These are phyloP conservation scores for Chytridium lagenaria DNA, from an alignment of 371 early-diverging fungal genomes.

Conservation along the genomic window DNA sequence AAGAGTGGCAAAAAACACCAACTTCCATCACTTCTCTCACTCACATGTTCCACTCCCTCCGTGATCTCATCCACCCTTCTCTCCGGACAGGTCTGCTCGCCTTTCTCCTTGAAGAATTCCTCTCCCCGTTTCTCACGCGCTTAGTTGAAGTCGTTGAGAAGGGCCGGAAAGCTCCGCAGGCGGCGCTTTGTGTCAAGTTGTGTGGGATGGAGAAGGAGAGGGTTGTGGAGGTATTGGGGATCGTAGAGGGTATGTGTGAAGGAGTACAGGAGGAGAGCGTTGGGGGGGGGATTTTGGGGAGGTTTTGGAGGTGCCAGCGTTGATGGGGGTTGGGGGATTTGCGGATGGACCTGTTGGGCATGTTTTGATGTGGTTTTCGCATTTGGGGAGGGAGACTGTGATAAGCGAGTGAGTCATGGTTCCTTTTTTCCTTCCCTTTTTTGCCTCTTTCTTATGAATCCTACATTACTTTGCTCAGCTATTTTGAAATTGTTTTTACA, in stretches of 20 bases:
- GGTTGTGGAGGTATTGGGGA: background rate
- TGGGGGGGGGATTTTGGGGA: background rate
- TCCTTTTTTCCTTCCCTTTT: background rate
- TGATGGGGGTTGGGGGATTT: background rate
- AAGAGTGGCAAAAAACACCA: background rate
- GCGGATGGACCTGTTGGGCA: background rate
- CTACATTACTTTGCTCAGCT: background rate
- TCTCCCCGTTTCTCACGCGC: background rate
- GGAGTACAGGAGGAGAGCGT: too few species aligned
- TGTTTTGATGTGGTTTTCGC: background rate
- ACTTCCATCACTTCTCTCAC: background rate
- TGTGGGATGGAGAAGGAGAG: background rate
- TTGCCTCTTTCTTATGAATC: background rate
- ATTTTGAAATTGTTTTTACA: too few species aligned
- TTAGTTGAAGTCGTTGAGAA: conserved; percentile 7
- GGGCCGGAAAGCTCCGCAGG: conserved; percentile 13
- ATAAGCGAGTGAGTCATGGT: background rate
- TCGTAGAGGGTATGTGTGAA: too few species aligned
- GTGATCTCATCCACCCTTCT: background rate
- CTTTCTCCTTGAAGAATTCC: background rate
- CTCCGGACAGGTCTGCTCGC: background rate
- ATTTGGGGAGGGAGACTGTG: background rate
- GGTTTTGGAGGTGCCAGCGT: conserved; percentile 1
- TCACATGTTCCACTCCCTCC: background rate
- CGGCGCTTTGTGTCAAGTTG: background rate